phyloP scores from a whole-genome alignment of 2,329 filamentous ascomycete species.

The Verticillium zaregamsianum region DNA sequence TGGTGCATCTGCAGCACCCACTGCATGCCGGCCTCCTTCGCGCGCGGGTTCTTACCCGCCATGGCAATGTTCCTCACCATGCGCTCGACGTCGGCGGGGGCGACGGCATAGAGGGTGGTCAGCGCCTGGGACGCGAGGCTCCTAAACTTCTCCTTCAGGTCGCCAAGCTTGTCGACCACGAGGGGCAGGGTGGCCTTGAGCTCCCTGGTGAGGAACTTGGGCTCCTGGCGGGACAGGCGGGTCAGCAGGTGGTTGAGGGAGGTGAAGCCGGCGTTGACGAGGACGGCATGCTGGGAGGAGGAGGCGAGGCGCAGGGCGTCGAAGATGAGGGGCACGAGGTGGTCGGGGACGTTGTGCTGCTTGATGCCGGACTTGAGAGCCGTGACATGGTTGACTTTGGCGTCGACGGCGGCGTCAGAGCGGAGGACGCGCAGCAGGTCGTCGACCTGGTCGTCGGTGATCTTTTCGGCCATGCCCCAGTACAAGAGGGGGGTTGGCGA shows the following conservation, averaged over 20 bases:
- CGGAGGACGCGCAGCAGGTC: slow-evolving; percentile 48
- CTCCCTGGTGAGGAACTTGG: slow-evolving; percentile 67
- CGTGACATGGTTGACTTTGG: slow-evolving; percentile 68
- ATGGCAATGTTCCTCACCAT: slow-evolving; percentile 75
- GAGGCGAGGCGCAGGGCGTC: slow-evolving; percentile 76
- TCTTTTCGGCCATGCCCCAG: slow-evolving; percentile 48
- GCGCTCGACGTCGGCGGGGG: slow-evolving; percentile 71
- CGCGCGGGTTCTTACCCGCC: slow-evolving; percentile 73
- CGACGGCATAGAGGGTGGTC: slow-evolving; percentile 69
- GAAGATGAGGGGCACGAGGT: slow-evolving; percentile 68
- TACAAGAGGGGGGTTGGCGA: neutral
- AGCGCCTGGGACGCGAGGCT: slow-evolving; percentile 70
- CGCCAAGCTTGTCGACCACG: slow-evolving; percentile 80
- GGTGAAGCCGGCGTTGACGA: slow-evolving; percentile 81
- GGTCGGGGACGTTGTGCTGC: slow-evolving; percentile 82
- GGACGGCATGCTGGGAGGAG: slow-evolving; percentile 68
- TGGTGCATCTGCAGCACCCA: slow-evolving; percentile 86
- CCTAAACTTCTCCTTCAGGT: slow-evolving; percentile 82
- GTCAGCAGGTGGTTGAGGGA: slow-evolving; percentile 85
- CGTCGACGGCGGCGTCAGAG: slow-evolving; percentile 63
- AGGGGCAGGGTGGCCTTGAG: slow-evolving; percentile 67
- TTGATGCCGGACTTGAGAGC: slow-evolving; percentile 85
- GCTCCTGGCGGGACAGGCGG: slow-evolving; percentile 79
- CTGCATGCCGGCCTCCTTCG: slow-evolving; percentile 79
- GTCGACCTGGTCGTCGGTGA: slow-evolving; percentile 55